These are phyloP conservation scores for Agaricus bisporus DNA, from an alignment of 768 basidiomycete genomes.

Conservation along the genomic window DNA sequence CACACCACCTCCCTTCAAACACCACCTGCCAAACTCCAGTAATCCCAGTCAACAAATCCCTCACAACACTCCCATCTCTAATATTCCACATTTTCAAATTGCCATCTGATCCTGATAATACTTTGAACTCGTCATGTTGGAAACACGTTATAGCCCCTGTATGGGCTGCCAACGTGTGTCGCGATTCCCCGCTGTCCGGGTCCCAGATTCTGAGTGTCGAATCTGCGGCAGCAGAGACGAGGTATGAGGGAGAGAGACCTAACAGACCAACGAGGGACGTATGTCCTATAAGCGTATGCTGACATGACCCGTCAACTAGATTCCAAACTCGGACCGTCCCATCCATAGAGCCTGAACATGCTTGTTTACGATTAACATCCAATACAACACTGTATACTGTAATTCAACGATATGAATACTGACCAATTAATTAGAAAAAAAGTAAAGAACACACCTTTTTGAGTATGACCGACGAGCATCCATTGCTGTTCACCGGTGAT, in stretches of 20 bases:
- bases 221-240: constrained; percentile 96
- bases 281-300: constrained; percentile 82
- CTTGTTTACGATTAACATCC: constrained; percentile 82
- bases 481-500: constrained; percentile 76
- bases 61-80: constrained; percentile 74
- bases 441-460: constrained; percentile 60
- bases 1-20: constrained; percentile 90
- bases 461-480: constrained; percentile 81
- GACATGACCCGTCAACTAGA: constrained; percentile 71
- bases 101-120: constrained; percentile 92
- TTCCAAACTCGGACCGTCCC: constrained; percentile 96
- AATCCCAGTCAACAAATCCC: constrained; percentile 86
- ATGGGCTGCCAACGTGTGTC: constrained; percentile 82
- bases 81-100: constrained; percentile 98
- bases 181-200: constrained; percentile 72
- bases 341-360: constrained; percentile 98
- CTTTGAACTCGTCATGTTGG: constrained; percentile 97
- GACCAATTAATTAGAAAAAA: background rate
- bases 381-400: constrained; percentile 93
- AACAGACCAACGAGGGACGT: constrained; percentile 93
- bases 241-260: constrained; percentile 79
- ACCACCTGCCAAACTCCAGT: constrained; percentile 98
- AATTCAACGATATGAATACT: background rate
- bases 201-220: constrained; percentile 95
- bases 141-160: constrained; percentile 99